Evolutionary conservation across 2,329 filamentous ascomycete species (phyloP).

Genomic region (Talaromyces sp.): DNA sequence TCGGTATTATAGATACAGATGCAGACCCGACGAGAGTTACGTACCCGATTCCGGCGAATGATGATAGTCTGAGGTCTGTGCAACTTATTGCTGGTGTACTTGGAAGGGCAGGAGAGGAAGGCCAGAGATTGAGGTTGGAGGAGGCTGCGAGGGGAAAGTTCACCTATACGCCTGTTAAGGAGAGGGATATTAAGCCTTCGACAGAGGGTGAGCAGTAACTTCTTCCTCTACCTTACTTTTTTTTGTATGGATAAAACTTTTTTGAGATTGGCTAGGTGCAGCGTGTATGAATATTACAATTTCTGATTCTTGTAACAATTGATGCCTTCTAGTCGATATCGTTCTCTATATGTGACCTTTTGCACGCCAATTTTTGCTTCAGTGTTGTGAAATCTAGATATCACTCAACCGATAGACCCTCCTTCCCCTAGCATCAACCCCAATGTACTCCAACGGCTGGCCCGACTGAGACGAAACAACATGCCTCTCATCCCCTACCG

Average conservation of each 20-base stretch:
- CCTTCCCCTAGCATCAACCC: constrained; percentile 27
- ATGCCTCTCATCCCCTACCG: constrained; percentile 48
- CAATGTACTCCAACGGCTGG: constrained; percentile 28
- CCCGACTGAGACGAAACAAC: constrained; percentile 33
- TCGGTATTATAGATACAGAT: constrained; percentile 92
- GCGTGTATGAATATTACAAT: constrained; percentile 29
- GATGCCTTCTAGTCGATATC: neutral
- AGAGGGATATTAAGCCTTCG: constrained; percentile 21
- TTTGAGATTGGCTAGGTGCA: neutral
- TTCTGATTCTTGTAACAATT: neutral
- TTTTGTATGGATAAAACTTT: constrained; percentile 1
- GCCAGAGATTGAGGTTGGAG: constrained; percentile 63
- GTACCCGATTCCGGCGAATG: constrained; percentile 93
- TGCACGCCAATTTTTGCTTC: neutral
- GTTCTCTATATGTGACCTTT: neutral
- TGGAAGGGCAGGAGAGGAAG: constrained; percentile 76
- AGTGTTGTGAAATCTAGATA: neutral
- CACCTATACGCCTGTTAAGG: constrained; percentile 48
- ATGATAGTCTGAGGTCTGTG: constrained; percentile 84
- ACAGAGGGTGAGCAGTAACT: constrained; percentile 24
- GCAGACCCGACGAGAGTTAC: constrained; percentile 90
- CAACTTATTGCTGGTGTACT: constrained; percentile 80
- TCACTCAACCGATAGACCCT: constrained; percentile 28
- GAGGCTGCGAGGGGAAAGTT: constrained; percentile 61
- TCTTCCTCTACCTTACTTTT: neutral